Percentiles rank a stretch among this genome's conserved stretches.
These are phyloP conservation scores for Tephrocybe rancida DNA, from an alignment of 768 basidiomycete genomes.

Conservation along the genomic window DNA sequence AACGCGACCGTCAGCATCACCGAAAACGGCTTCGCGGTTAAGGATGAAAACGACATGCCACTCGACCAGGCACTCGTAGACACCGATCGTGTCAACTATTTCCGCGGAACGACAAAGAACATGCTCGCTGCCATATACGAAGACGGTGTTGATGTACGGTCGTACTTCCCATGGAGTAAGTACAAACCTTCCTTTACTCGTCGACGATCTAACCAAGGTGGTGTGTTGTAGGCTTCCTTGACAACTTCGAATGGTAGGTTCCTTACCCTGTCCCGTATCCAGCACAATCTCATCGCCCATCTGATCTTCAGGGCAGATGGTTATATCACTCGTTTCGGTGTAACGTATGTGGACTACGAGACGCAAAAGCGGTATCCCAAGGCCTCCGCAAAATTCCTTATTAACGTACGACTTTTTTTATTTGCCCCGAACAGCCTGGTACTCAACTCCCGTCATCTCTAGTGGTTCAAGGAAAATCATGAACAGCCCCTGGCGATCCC, in stretches of 20 bases:
- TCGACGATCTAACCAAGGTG: background rate
- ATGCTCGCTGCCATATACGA: constrained; percentile 57
- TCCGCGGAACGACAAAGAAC: constrained; percentile 56
- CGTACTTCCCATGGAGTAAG: constrained; percentile 73
- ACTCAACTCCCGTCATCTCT: no score
- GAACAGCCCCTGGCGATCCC: background rate
- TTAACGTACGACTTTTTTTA: constrained; percentile 40
- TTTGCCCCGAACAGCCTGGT: background rate
- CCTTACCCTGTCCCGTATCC: background rate
- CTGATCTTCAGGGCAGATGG: constrained; percentile 46
- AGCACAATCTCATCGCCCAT: background rate
- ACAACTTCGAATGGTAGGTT: constrained; percentile 68
- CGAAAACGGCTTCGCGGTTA: constrained; percentile 73
- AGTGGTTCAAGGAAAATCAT: constrained; percentile 40
- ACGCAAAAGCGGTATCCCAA: constrained; percentile 58
- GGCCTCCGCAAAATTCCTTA: constrained; percentile 56
- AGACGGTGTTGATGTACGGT: constrained; percentile 62
- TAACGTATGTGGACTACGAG: constrained; percentile 59
- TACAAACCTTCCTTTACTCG: background rate
- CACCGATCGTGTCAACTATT: constrained; percentile 65
- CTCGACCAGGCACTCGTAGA: constrained; percentile 57
- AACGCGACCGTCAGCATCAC: constrained; percentile 52
- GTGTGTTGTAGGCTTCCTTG: constrained; percentile 61
- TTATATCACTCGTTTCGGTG: constrained; percentile 55
- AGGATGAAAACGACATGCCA: constrained; percentile 57